Percentiles rank a stretch among this genome's conserved stretches.
phyloP scores from a whole-genome alignment of 2,329 filamentous ascomycete species.

The Westerdykella aurantiaca region DNA sequence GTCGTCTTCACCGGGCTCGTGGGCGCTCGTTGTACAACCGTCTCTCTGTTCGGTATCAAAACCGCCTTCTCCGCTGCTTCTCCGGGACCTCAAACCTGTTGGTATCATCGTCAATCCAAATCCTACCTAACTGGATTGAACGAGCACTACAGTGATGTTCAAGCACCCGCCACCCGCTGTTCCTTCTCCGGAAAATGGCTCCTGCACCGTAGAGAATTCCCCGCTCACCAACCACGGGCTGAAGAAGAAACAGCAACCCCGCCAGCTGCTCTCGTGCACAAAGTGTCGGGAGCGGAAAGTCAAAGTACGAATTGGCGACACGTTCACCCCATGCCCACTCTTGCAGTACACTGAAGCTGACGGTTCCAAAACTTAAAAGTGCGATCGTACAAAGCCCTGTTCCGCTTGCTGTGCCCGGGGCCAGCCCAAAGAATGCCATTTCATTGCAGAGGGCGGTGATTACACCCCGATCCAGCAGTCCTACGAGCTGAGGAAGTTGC shows the following conservation, averaged over 20 bases:
- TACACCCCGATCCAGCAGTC: conserved; percentile 45
- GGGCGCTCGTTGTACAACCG: background rate
- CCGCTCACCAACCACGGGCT: conserved; percentile 6
- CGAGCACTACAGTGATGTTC: conserved; percentile 25
- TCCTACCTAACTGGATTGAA: conserved; percentile 9
- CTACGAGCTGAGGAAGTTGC: conserved; percentile 44
- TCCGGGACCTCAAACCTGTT: background rate
- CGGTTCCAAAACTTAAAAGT: conserved; percentile 30
- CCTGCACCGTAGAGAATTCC: conserved; percentile 8
- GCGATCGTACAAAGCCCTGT: conserved; percentile 47
- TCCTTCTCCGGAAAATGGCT: conserved; percentile 12
- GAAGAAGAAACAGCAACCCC: conserved; percentile 35
- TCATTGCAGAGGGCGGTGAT: conserved; percentile 43
- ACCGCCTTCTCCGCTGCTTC: background rate
- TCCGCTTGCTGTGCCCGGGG: conserved; percentile 46
- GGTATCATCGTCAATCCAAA: background rate
- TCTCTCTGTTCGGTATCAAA: background rate
- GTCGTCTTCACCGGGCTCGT: background rate
- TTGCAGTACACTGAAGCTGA: background rate
- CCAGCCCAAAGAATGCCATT: conserved; percentile 44
- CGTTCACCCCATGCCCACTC: background rate
- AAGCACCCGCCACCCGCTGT: conserved; percentile 11
- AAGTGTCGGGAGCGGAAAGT: conserved; percentile 47
- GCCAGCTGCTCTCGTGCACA: conserved; percentile 45
- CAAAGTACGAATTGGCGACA: conserved; percentile 32